Percentiles rank a stretch among this genome's conserved stretches.
These are phyloP conservation scores for Dalbergia cochinchinensis DNA, from an alignment of 306 rosid species.

Conservation along the genomic window DNA sequence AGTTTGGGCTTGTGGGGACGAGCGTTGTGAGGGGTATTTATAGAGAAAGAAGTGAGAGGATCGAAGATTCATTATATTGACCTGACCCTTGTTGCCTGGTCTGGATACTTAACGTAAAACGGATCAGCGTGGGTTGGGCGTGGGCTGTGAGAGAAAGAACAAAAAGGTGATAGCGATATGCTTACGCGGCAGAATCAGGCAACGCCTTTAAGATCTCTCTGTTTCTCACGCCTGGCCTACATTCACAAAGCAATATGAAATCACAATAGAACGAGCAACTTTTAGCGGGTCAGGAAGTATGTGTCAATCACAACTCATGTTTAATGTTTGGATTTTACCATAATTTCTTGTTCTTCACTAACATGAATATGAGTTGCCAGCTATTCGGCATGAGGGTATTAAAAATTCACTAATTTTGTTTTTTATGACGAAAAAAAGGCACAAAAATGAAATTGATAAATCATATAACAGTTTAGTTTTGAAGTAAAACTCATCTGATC, in stretches of 20 bases:
- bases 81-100: neutral
- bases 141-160: neutral
- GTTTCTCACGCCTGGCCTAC: neutral
- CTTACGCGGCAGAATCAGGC: conserved; percentile 20
- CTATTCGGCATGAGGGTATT: no score
- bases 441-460: no score
- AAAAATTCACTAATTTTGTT: no score
- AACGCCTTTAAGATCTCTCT: neutral
- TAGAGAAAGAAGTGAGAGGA: neutral
- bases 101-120: neutral
- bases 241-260: no score
- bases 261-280: neutral
- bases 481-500: no score
- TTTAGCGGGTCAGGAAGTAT: neutral
- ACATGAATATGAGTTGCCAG: no score
- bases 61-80: neutral
- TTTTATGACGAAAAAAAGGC: no score
- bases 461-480: no score
- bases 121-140: neutral
- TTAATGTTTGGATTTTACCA: no score
- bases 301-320: neutral
- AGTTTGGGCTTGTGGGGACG: conserved; percentile 1
- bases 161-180: neutral
- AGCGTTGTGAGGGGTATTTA: neutral
- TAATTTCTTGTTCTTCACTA: no score